Conservation (phyloP, 176 grass and related monocot genomes). For the Stipa capillata region DNA sequence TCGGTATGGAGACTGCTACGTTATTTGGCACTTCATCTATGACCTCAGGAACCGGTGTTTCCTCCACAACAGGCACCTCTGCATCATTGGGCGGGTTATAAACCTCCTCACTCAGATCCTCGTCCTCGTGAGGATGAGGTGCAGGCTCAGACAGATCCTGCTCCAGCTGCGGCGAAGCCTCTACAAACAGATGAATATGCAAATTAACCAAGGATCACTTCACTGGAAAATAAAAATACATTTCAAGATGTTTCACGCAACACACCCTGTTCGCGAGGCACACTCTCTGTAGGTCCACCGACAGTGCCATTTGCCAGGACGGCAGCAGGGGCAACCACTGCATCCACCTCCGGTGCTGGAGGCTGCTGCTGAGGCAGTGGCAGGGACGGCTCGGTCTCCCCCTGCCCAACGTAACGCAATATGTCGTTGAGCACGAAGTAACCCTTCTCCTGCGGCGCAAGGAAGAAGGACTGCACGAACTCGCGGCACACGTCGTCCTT, state of each 20-base stretch:
- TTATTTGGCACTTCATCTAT: conserved; percentile 47
- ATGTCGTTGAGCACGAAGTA: conserved; percentile 93
- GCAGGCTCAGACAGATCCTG: conserved; percentile 12
- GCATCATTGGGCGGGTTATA: conserved; percentile 35
- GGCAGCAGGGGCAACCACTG: not conserved
- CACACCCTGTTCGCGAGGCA: conserved; percentile 40
- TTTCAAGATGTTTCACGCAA: not conserved
- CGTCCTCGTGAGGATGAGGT: conserved; percentile 1
- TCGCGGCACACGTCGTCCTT: conserved; percentile 43
- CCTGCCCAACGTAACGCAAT: conserved; percentile 48
- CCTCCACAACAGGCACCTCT: conserved; percentile 39
- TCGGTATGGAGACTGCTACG: not conserved
- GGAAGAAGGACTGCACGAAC: conserved; percentile 95
- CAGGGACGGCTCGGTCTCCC: not conserved
- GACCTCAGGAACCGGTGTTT: conserved; percentile 38
- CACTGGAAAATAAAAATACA: not conserved
- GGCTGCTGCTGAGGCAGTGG: not conserved
- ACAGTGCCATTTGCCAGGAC: conserved; percentile 34
- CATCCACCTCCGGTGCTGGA: not conserved
- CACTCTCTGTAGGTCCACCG: not conserved
- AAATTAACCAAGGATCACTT: not conserved
- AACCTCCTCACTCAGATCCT: conserved; percentile 30
- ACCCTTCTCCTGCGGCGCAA: conserved; percentile 90
- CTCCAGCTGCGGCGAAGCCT: conserved; percentile 18
- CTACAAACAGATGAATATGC: not conserved